Evolutionary conservation across 495 filamentous ascomycete species (phyloP), one percentile per base, ranked within the genome.

Genomic region (Penicilliopsis zonata): DNA sequence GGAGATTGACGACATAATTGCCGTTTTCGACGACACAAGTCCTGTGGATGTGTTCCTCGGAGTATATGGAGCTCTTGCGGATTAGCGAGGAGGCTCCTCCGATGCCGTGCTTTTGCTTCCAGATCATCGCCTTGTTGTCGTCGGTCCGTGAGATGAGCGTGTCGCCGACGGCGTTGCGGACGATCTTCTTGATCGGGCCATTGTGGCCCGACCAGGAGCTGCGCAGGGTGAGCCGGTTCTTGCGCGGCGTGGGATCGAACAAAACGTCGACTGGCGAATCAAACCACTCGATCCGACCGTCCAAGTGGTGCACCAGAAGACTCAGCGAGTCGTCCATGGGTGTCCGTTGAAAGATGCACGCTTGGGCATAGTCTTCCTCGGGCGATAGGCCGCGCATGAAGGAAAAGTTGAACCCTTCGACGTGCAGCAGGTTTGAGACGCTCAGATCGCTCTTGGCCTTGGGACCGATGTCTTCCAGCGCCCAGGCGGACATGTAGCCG

Each of bases 401-500:
- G 16, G 73, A 70, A 21, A 92, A 63, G 30, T 75, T 64, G 33
- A 82, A 49, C 4, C 78, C 69, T 39, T 83, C 76, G 14, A 84
- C 74, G 50, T 94, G 82, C 4, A 85, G 76, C 44, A 96, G 74
- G 43, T 93, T 93, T 61, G 93, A 94, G 17, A 87, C 72, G 48
- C 80, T 76, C 23, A 75, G 67, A 2, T 70, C 67, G 39, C 77
- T 72, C 40, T 67, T 72, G 18, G 61, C 57, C 42, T 84, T 90
- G 44, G 72, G 77, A 12, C 86, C 84, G 15, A 95, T 69, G 47
- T 87, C 85, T 52, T 96, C 87, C 34, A 99, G 49, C 2, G 84
- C 92, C 88, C 88, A 94, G 0, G 87, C 90, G 28, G 82, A 85
- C 84, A 96, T 86, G 42, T 78, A 73, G 3, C 90, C 90, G 22